Conservation (phyloP, 192 early-diverging fungal species). For the Cetraspora pellucida region DNA sequence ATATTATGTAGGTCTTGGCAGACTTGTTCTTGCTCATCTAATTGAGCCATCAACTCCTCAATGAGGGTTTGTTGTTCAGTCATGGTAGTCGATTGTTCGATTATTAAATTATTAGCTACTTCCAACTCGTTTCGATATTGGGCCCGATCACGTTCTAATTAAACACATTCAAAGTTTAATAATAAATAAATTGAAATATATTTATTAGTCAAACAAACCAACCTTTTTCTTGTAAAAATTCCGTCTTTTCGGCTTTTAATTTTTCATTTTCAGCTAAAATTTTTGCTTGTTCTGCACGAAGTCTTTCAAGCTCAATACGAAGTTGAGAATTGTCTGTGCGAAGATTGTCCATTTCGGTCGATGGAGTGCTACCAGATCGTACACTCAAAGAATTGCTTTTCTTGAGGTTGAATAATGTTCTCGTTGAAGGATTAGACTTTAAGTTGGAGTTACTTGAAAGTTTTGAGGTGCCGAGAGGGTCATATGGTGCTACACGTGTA, state of each 20-base stretch:
- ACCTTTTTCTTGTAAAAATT: neutral
- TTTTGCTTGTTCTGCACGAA: neutral
- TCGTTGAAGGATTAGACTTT: neutral
- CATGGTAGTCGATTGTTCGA: constrained; percentile 1
- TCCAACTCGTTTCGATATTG: constrained; percentile 12
- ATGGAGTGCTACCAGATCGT: neutral
- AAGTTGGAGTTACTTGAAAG: neutral
- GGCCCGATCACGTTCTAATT: neutral
- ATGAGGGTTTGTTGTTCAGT: constrained; percentile 5
- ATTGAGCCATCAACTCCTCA: neutral
- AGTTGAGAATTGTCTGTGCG: neutral
- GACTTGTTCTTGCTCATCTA: neutral
- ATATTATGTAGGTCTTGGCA: neutral
- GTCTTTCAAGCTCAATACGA: neutral
- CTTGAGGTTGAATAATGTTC: neutral
- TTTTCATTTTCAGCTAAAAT: neutral
- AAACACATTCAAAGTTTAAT: neutral
- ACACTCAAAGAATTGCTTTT: neutral
- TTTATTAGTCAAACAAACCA: constrained; percentile 15
- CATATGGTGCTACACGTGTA: neutral
- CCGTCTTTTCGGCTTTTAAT: no score
- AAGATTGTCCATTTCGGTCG: neutral
- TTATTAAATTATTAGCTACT: constrained; percentile 3
- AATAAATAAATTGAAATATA: neutral
- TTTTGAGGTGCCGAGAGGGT: neutral